Evolutionary conservation across 306 rosid genomes (phyloP).

Genomic region (Vigna trinervia): DNA sequence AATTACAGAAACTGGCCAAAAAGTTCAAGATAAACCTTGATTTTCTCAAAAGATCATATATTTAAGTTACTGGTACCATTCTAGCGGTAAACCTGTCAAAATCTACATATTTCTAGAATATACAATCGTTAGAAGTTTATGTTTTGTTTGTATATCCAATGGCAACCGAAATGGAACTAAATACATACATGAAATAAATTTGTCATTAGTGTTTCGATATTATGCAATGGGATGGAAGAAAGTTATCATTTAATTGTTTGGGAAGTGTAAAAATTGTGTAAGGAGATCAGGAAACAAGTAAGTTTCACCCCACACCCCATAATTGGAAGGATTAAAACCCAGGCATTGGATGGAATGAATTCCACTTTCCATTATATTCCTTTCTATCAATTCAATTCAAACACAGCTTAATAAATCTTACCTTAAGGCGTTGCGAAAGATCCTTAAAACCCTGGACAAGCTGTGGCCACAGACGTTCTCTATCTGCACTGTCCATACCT

Average conservation of each 20-base stretch:
- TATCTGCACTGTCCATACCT: conserved; percentile 88
- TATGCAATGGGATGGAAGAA: not conserved
- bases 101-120: not conserved
- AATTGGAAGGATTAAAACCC: not conserved
- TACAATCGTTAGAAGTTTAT: conserved; percentile 9
- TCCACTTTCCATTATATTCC: not conserved
- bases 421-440: conserved; percentile 94
- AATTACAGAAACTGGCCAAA: conserved; percentile 2
- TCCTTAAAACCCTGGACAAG: conserved; percentile 90
- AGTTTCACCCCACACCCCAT: not conserved
- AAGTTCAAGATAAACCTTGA: not conserved
- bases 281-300: not conserved
- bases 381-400: not conserved
- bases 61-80: not conserved
- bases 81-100: not conserved
- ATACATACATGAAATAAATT: not conserved
- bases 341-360: not conserved
- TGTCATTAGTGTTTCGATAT: conserved; percentile 1
- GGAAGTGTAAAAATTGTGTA: not conserved
- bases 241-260: not conserved
- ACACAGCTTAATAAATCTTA: conserved; percentile 40
- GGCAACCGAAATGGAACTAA: not conserved
- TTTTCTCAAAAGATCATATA: conserved; percentile 20
- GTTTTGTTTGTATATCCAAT: too few species aligned
- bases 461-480: conserved; percentile 98